Evolutionary conservation across 2,329 filamentous ascomycete genomes (phyloP).

Genomic region (Chalara sp.): DNA sequence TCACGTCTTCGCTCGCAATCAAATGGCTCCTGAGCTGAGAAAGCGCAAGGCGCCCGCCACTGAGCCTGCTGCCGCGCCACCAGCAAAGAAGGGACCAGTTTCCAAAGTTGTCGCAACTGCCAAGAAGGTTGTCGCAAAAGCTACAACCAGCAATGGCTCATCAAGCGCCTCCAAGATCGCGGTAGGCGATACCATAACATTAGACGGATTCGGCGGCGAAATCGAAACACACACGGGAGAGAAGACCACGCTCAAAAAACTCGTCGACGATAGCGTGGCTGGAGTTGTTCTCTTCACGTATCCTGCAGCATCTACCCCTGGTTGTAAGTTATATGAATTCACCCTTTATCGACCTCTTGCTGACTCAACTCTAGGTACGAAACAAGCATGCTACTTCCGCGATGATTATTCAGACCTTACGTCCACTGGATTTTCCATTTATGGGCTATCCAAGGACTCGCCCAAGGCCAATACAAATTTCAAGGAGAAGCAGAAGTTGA

Average conservation of each 20-base stretch:
- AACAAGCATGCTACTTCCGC: constrained; percentile 87
- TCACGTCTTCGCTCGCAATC: no score
- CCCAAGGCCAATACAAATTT: constrained; percentile 91
- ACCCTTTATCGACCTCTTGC: not conserved
- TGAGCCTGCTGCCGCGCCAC: constrained; percentile 38
- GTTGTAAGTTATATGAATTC: constrained; percentile 58
- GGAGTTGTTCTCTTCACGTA: constrained; percentile 94
- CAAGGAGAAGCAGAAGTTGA: constrained; percentile 83
- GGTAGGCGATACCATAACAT: constrained; percentile 48
- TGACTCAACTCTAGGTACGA: constrained; percentile 61
- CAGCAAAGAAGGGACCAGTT: constrained; percentile 38
- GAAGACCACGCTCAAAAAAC: constrained; percentile 70
- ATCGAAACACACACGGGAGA: constrained; percentile 80
- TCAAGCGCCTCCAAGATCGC: constrained; percentile 29
- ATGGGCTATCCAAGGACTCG: constrained; percentile 81
- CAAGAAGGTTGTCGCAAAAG: constrained; percentile 27
- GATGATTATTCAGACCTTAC: constrained; percentile 75
- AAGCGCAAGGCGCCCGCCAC: constrained; percentile 51
- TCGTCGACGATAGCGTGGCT: constrained; percentile 75
- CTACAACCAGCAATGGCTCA: constrained; percentile 22
- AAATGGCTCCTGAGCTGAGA: constrained; percentile 50
- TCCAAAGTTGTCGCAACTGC: constrained; percentile 34
- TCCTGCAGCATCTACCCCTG: constrained; percentile 87
- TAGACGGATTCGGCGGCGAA: constrained; percentile 60
- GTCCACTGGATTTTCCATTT: constrained; percentile 75